phyloP scores from a whole-genome alignment of 2,329 filamentous ascomycete genomes.

The Sphaerulina vaccinii region DNA sequence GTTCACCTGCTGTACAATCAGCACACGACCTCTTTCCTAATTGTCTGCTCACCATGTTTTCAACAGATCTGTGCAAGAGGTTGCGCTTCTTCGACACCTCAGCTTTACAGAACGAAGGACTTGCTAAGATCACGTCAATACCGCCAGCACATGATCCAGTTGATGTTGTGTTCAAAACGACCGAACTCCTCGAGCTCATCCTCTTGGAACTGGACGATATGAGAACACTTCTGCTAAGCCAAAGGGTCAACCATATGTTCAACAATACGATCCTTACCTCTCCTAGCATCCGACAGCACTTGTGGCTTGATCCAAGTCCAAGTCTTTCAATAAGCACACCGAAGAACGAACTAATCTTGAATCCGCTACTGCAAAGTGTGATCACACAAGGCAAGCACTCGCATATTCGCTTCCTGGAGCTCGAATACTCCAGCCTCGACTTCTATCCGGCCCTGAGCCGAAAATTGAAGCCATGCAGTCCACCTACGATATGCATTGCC shows the following conservation, averaged over 20 bases:
- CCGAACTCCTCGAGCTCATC: constrained; percentile 18
- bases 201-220: constrained; percentile 14
- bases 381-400: constrained; percentile 7
- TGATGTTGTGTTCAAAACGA: constrained; percentile 13
- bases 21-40: not conserved
- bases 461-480: constrained; percentile 2
- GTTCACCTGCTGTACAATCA: not conserved
- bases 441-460: constrained; percentile 7
- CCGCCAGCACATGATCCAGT: constrained; percentile 12
- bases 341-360: not conserved
- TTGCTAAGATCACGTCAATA: not conserved
- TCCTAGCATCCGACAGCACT: constrained; percentile 5
- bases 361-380: constrained; percentile 1
- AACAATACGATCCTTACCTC: constrained; percentile 6
- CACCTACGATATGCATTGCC: constrained; percentile 5
- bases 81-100: constrained; percentile 7
- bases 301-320: constrained; percentile 11
- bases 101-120: not conserved
- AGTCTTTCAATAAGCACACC: not conserved
- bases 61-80: constrained; percentile 5
- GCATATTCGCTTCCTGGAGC: constrained; percentile 8
- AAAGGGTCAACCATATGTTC: constrained; percentile 10
- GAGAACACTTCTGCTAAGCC: constrained; percentile 11
- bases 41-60: not conserved
- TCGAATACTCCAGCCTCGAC: not conserved